Base-by-base conservation (phyloP, 2,329 filamentous ascomycete genomes). In the Venturia pyrina region DNA sequence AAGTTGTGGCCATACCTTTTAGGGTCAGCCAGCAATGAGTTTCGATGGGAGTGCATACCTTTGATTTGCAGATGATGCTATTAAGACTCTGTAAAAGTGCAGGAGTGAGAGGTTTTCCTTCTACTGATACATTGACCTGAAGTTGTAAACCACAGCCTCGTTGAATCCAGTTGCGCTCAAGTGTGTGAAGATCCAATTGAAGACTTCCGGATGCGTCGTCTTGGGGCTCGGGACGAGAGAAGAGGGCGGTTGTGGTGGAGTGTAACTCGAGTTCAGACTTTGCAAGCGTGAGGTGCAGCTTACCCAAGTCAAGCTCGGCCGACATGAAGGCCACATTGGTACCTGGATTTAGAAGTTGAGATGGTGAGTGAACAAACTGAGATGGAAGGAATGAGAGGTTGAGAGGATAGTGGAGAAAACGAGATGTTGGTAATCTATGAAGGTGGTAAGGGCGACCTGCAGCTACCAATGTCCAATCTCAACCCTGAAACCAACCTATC, bases 1-100 rank as follows among this genome's bases (percentile, higher is more conserved):
- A 32, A 77, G 64, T 63, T 78, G 75, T 6, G 65, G 61, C 76
- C 75, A 78, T 24, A 74, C 69, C 76, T 77, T 34, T 19, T 13
- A 13, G 15, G 37, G 15, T 50, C n/a, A 48, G 34, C 34, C 62
- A 48, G 8, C 1, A 41, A 6, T 65, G 64, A 69, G 53, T 40
- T 34, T 11, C 62, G 17, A 32, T 40, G 32, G 7, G 53, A 37
- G 1, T 44, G 46, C 71, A 63, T 69, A 74, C 75, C 40, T 73
- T 71, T 41, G 74, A 75, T 60, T 68, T 66, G 28, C 72, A 63
- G 48, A 77, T 69, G 11, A 66, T 68, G 32, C 71, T 56, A 13
- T 67, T 69, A 37, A 78, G 67, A 19, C 65, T 63, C 64, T 68
- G 67, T 41, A 71, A 65, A 40, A 71, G 66, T n/a, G 68, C 41